phyloP scores from a whole-genome alignment of 2,329 filamentous ascomycete species.

The Elsinoe australis region DNA sequence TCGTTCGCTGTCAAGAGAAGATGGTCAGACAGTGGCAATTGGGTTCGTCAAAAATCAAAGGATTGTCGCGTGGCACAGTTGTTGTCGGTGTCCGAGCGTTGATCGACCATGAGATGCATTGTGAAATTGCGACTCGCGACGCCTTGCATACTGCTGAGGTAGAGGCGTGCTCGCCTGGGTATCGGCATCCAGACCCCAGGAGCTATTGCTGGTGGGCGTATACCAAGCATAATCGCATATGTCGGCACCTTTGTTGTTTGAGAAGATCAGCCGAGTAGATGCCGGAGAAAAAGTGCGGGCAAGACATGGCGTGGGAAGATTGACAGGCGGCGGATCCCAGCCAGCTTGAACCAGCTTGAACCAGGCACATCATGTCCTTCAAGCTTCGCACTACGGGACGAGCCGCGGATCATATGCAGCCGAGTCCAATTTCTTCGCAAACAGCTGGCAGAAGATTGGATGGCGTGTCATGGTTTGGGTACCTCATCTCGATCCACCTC shows the following conservation, averaged over 20 bases:
- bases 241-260: not conserved
- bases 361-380: not conserved
- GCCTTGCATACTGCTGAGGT: conserved; percentile 4
- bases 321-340: conserved; percentile 8
- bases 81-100: not conserved
- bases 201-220: not conserved
- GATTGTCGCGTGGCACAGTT: conserved; percentile 1
- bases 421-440: not conserved
- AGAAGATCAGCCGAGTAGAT: conserved; percentile 5
- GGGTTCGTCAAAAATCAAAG: not conserved
- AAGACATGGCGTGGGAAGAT: not conserved
- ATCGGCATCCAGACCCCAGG: no score
- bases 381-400: conserved; percentile 7
- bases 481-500: conserved; percentile 8
- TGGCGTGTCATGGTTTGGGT: not conserved
- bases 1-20: no score
- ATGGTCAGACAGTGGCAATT: not conserved
- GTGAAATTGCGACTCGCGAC: conserved; percentile 13
- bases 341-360: no score
- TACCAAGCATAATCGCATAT: not conserved
- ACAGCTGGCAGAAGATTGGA: conserved; percentile 8
- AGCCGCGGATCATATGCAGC: not conserved
- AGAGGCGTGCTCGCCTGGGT: conserved; percentile 1
- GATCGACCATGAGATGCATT: conserved; percentile 4
- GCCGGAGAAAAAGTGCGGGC: not conserved